phyloP scores from a whole-genome alignment of 257 asterid genomes.

The Solanum paucissectum region DNA sequence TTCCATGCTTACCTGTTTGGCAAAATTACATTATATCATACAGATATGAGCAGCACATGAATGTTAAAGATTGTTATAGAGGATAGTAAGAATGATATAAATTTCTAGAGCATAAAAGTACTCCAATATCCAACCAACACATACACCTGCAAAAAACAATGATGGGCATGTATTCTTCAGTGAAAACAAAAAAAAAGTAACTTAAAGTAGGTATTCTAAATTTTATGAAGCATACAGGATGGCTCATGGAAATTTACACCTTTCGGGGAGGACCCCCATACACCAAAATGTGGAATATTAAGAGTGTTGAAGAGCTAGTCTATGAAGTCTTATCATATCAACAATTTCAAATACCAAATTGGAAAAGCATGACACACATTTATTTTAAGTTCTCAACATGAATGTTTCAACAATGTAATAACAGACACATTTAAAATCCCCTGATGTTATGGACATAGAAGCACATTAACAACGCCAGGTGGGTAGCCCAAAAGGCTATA shows the following conservation, averaged over 20 bases:
- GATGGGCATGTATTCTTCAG: background rate
- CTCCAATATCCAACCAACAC: background rate
- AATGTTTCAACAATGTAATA: background rate
- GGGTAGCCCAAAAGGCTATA: background rate
- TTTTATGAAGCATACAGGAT: background rate
- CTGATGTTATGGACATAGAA: background rate
- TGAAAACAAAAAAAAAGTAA: background rate
- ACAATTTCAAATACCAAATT: background rate
- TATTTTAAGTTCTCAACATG: background rate
- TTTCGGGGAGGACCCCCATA: background rate
- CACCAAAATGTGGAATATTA: background rate
- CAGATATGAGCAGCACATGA: background rate
- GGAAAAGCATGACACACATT: background rate
- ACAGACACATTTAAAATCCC: background rate
- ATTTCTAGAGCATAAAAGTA: background rate
- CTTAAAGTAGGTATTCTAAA: background rate
- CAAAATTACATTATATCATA: slow-evolving; percentile 3
- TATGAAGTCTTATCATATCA: background rate
- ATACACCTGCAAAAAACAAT: background rate
- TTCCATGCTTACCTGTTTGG: slow-evolving; percentile 79
- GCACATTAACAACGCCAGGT: background rate
- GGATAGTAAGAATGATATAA: background rate
- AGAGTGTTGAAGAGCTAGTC: background rate
- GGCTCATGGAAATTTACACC: background rate
- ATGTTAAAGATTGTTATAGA: background rate